These are phyloP conservation scores for Volutella citrinella DNA, from an alignment of 2,329 filamentous ascomycete genomes.

Conservation along the genomic window DNA sequence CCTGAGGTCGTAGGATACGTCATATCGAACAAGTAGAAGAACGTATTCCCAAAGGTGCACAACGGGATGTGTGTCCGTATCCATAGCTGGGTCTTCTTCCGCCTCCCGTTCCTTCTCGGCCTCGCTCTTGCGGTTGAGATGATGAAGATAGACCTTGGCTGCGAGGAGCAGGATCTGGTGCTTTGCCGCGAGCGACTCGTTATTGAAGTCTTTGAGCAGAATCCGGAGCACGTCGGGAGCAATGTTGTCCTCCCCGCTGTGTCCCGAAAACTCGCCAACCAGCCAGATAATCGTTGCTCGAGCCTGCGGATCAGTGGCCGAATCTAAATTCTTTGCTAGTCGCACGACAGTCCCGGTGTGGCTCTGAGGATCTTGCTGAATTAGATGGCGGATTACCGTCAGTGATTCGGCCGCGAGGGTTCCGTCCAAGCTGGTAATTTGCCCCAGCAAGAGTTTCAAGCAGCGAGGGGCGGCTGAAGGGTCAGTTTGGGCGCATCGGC, in stretches of 20 bases:
- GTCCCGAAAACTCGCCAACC: slow-evolving; percentile 86
- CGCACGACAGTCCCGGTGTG: slow-evolving; percentile 85
- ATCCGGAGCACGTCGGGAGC: slow-evolving; percentile 90
- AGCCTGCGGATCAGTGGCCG: slow-evolving; percentile 81
- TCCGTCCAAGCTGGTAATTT: slow-evolving; percentile 85
- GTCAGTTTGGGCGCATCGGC: slow-evolving; percentile 83
- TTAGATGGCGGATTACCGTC: slow-evolving; percentile 92
- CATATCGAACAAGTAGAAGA: slow-evolving; percentile 82
- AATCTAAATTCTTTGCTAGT: slow-evolving; percentile 87
- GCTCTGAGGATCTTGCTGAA: slow-evolving; percentile 80
- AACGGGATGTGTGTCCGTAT: slow-evolving; percentile 58
- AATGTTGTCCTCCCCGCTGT: slow-evolving; percentile 80
- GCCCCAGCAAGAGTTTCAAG: slow-evolving; percentile 75
- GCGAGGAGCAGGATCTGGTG: slow-evolving; percentile 88
- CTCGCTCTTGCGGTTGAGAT: slow-evolving; percentile 65
- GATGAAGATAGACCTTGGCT: slow-evolving; percentile 94
- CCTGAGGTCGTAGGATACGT: slow-evolving; percentile 90
- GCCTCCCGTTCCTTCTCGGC: slow-evolving; percentile 32
- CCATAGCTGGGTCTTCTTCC: slow-evolving; percentile 29
- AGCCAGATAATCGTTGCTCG: slow-evolving; percentile 96
- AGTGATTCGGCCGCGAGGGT: slow-evolving; percentile 88
- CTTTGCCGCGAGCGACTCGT: slow-evolving; percentile 82
- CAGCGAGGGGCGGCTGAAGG: slow-evolving; percentile 71
- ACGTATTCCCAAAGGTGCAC: slow-evolving; percentile 80
- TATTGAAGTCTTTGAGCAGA: slow-evolving; percentile 77